phyloP scores from a whole-genome alignment of 768 basidiomycete genomes.

The Boletales sp. region DNA sequence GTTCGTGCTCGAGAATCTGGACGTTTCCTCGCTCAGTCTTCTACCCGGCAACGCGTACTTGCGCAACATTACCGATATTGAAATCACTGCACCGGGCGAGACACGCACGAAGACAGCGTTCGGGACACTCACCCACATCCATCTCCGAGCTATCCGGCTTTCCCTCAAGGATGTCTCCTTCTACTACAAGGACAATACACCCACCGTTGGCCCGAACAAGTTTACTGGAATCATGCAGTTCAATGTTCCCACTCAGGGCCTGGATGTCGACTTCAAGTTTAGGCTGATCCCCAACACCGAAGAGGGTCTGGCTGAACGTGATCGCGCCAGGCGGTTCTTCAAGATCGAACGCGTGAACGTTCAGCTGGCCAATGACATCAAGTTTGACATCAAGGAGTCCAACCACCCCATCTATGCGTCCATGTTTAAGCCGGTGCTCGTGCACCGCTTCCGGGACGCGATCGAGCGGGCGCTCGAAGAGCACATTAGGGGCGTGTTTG shows the following conservation, averaged over 20 bases:
- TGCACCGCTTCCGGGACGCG: constrained; percentile 54
- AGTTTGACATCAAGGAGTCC: constrained; percentile 51
- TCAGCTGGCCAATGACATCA: constrained; percentile 53
- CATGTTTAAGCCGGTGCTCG: constrained; percentile 61
- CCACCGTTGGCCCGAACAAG: constrained; percentile 50
- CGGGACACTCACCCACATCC: constrained; percentile 64
- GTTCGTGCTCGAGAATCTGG: constrained; percentile 72
- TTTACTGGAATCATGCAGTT: constrained; percentile 63
- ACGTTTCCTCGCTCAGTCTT: constrained; percentile 62
- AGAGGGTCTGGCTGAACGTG: constrained; percentile 42
- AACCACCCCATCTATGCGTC: constrained; percentile 63
- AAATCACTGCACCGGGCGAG: constrained; percentile 43
- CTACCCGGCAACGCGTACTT: constrained; percentile 70
- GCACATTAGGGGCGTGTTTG: constrained; percentile 49
- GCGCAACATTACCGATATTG: constrained; percentile 64
- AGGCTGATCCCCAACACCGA: constrained; percentile 55
- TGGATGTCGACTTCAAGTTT: constrained; percentile 66
- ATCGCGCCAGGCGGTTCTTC: constrained; percentile 47
- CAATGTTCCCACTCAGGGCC: constrained; percentile 59
- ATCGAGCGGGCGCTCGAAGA: constrained; percentile 55
- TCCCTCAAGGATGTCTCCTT: constrained; percentile 65
- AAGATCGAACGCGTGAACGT: constrained; percentile 54
- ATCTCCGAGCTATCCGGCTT: constrained; percentile 62
- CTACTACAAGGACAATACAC: constrained; percentile 63
- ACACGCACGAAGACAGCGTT: constrained; percentile 45